Percentiles rank a stretch among this genome's conserved stretches.
These are phyloP conservation scores for Serendipita vermifera DNA, from an alignment of 768 basidiomycete species.

Conservation along the genomic window DNA sequence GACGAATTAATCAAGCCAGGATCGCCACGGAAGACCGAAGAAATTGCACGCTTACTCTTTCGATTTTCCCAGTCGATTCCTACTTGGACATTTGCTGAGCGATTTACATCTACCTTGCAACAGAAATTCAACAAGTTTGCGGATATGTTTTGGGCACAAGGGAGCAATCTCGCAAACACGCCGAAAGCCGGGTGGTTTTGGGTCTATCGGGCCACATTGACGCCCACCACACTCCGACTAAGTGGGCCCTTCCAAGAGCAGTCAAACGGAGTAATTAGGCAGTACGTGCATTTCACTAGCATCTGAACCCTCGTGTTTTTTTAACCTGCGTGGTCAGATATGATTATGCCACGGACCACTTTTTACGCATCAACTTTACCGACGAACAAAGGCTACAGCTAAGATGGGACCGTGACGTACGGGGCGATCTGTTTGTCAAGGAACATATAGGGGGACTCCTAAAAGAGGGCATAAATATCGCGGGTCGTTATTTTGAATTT, in stretches of 20 bases:
- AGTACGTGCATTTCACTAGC: too few relatives aligned
- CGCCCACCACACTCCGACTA: slow-evolving; percentile 41
- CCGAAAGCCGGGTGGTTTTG: neutral
- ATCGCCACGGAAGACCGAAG: neutral
- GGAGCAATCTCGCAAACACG: neutral
- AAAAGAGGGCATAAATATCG: slow-evolving; percentile 37
- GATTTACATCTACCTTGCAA: neutral
- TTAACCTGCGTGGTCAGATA: too few relatives aligned
- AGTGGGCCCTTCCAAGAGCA: slow-evolving; percentile 46
- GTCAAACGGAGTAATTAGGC: slow-evolving; percentile 49
- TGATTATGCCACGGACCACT: slow-evolving; percentile 36
- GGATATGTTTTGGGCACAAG: neutral
- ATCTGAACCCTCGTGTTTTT: too few relatives aligned
- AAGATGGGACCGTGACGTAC: slow-evolving; percentile 43
- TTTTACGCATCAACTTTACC: slow-evolving; percentile 49
- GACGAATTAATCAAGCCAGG: neutral
- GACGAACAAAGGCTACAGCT: slow-evolving; percentile 45
- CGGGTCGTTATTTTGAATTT: slow-evolving; percentile 43
- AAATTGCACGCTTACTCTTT: neutral
- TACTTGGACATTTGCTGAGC: neutral
- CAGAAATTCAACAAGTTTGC: neutral
- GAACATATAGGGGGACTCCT: slow-evolving; percentile 35
- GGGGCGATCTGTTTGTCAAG: slow-evolving; percentile 38
- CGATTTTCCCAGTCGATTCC: neutral
- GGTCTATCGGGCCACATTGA: slow-evolving; percentile 27